Base-by-base conservation (phyloP, 192 early-diverging fungal genomes). In the Cladochytrium replicatum region DNA sequence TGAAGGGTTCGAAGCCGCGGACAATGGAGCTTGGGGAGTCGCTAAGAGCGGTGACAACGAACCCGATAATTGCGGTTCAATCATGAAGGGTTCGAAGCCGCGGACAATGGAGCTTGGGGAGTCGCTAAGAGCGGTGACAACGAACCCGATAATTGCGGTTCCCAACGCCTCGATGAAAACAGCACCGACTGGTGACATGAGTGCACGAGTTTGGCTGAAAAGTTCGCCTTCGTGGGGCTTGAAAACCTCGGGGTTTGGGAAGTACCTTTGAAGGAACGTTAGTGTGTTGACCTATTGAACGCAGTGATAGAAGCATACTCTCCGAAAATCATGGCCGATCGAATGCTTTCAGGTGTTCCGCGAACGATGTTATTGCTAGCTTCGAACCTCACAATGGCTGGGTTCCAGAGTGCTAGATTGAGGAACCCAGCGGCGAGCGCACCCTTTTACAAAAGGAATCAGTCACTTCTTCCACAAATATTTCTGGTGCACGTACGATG, bases 321-420 rank as follows among this genome's bases (percentile, higher is more conserved):
- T 52, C 50, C 50, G 48, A 57, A 46, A 15, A 59, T 45, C 56
- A 57, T 48, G 6, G 55, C 55, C 5, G 57, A 60, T 9, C 41
- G 54, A 13, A 57, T 54, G 40, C 29, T 43, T 7, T 31, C 55
- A 31, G 55, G 17, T 13, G 28, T 15, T 28, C 55, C 55, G 13
- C 55, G 3, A 45, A 29, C 21, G 24, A 57, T 58, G n/a, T 41
- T 41, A 58, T 59, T 57, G 27, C 11, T 7, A 19, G 4, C 23
- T 25, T 57, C 55, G 21, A 58, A 57, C 9, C 27, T 23, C 46
- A 32, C 39, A 11, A 57, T 41, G 32, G n/a, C 23, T 46, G 6
- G 23, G 17, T n/a, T 46, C 21, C 30, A 57, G 15, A 57, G 17
- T 15, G 54, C 40, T 21, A 37, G 58, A 8, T 67, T 55, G 31